Base-by-base conservation (phyloP, 306 rosid genomes). In the Coriaria nepalensis region DNA sequence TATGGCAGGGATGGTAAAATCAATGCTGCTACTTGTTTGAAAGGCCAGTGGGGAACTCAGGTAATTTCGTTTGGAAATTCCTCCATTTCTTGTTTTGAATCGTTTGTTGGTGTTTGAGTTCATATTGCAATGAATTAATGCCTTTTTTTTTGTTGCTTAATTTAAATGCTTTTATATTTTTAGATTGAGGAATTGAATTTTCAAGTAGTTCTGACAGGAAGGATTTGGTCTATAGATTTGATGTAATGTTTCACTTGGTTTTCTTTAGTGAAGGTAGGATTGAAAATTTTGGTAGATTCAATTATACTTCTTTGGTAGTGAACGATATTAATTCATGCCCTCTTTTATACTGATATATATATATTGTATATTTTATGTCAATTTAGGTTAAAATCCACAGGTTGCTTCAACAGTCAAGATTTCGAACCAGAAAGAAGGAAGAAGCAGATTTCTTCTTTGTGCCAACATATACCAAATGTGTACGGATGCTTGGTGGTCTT, bases 41-140 rank as follows among this genome's bases (percentile, higher is more conserved):
- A 75, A 60, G 95, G 95, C 60, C 95, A 90, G 60, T 90, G 98
- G 98, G 98, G 95, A 50, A 81, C 92, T 77, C 95, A 90, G 94
- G 98, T 85, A 56, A 36, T 44, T 40, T 33, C 5, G 5, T 43
- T 37, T 62, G 34, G 10, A 10, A 32, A 37, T 33, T 38, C 38
- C 0, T 1, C 47, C 52, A 29, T 41, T 53, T 10, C 6, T 39
- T 39, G 5, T 20, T 5, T 6, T 3, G 9, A 10, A 38, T 53
- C 7, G 15, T 2, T 46, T 29, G 2, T 10, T 41, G 35, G 29
- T 9, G 13, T n/a, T n/a, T n/a, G n/a, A n/a, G n/a, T n/a, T n/a
- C n/a, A n/a, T n/a, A n/a, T n/a, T n/a, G n/a, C n/a, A n/a, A n/a
- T n/a, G n/a, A n/a, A n/a, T n/a, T n/a, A n/a, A n/a, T n/a, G n/a